Conservation (phyloP, 371 early-diverging fungal species). For the Mucor saturninus region DNA sequence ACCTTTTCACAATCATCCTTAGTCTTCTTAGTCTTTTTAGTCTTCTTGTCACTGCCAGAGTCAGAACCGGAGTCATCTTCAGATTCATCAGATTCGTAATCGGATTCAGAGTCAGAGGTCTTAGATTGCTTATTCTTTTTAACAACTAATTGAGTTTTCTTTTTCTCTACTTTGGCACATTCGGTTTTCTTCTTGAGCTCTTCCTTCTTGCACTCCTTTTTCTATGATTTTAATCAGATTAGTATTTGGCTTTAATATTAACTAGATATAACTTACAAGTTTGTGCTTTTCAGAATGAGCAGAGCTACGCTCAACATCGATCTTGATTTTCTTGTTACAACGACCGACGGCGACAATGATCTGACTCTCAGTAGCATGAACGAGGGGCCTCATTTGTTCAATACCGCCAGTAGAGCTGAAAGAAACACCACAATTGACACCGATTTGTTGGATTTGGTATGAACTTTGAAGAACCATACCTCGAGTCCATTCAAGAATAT, state of each 20-base stretch:
- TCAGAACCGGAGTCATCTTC: background rate
- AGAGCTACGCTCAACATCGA: constrained; percentile 25
- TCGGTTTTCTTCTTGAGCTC: constrained; percentile 17
- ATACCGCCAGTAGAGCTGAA: constrained; percentile 29
- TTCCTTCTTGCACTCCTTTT: constrained; percentile 25
- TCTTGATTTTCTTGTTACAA: constrained; percentile 28
- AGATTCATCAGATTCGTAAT: constrained; percentile 4
- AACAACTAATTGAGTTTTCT: constrained; percentile 5
- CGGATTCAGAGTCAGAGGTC: constrained; percentile 9
- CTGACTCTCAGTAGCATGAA: constrained; percentile 27
- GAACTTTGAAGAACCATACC: constrained; percentile 36
- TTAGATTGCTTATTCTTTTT: constrained; percentile 17
- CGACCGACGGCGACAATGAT: constrained; percentile 27
- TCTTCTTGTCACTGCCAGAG: background rate
- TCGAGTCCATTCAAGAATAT: constrained; percentile 34
- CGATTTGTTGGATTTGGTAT: constrained; percentile 29
- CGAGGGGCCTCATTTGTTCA: constrained; percentile 33
- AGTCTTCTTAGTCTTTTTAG: background rate
- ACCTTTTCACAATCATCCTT: constrained; percentile 3
- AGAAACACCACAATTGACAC: constrained; percentile 29
- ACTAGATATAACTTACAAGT: constrained; percentile 17
- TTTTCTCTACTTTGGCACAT: constrained; percentile 7
- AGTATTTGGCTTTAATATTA: background rate
- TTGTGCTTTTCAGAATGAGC: constrained; percentile 24
- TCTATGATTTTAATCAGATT: constrained; percentile 11